Base-by-base conservation (phyloP, 2,329 filamentous ascomycete genomes). In the Nemania abortiva region DNA sequence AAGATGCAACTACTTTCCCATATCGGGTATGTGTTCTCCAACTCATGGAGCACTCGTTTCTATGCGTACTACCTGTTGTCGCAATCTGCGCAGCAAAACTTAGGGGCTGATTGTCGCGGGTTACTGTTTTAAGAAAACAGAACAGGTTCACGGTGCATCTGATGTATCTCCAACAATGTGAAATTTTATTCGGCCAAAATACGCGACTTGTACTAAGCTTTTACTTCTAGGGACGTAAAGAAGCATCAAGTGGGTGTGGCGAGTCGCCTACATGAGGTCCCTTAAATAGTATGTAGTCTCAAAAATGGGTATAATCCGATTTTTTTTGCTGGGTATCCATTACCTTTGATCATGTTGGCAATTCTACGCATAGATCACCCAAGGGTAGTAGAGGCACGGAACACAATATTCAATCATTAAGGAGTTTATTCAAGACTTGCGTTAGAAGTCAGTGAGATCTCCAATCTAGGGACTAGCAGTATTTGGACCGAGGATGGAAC, bases 261-360 rank as follows among this genome's bases (percentile, higher is more conserved):
- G 37, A n/a, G n/a, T n/a, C n/a, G 34, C 58, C 53, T 63, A 37
- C 3, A 59, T 3, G 37, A 24, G 31, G n/a, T 9, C 18, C 15
- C 47, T 7, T 42, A n/a, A 3, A 37, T 9, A 4, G 18, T 34
- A 9, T 22, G 37, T 22, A 11, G 15, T 39, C 20, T 10, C 5
- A 53, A 57, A 53, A 18, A 52, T 52, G 65, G 53, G 65, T 54
- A 37, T 57, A 58, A 54, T 63, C 54, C 34, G 42, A 63, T 63
- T 49, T 55, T 61, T 22, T 63, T 11, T 57, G 18, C 2, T 34
- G 27, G 24, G 34, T 6, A 20, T 29, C 27, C 18, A 6, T 20
- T 22, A 24, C 18, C 20, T 18, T 37, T 53, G 57, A 29, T 54
- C 49, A 22, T 49, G 29, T 42, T 34, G 20, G 13, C 39, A 22